A percentile compares a stretch with the other conserved stretches of the same genome.
phyloP scores from a whole-genome alignment of 768 basidiomycete genomes.

The Tricholoma sp. region DNA sequence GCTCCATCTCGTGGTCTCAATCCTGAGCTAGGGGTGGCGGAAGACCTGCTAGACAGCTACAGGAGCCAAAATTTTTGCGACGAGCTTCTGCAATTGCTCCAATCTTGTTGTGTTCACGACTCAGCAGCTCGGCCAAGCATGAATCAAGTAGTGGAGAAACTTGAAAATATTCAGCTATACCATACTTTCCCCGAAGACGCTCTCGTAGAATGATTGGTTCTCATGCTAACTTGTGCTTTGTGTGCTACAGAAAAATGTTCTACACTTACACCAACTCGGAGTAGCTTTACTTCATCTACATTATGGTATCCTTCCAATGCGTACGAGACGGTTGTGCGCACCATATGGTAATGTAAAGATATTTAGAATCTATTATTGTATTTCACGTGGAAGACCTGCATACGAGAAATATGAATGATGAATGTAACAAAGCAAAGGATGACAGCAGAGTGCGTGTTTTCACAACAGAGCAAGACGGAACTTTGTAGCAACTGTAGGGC shows the following conservation, averaged over 20 bases:
- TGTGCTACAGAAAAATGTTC: neutral
- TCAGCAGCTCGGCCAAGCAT: neutral
- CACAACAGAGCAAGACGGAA: constrained; percentile 9
- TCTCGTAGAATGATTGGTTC: neutral
- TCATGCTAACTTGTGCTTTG: no score
- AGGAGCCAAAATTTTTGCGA: neutral
- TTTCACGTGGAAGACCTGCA: neutral
- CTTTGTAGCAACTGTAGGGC: constrained; percentile 1
- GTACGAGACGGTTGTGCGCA: no score
- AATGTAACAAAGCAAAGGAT: neutral
- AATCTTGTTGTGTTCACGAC: neutral
- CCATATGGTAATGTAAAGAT: no score
- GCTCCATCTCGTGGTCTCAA: neutral
- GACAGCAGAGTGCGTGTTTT: constrained; percentile 7
- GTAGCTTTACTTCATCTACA: no score
- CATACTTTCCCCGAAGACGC: neutral
- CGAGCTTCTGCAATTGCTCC: neutral
- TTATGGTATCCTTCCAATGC: no score
- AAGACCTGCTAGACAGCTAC: neutral
- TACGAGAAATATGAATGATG: constrained; percentile 3
- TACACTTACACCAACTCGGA: no score
- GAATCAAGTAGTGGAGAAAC: neutral
- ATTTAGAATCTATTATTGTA: neutral
- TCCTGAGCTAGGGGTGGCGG: neutral
- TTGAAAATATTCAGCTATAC: constrained; percentile 1